Percentiles rank a stretch among this genome's conserved stretches.
These are phyloP conservation scores for Gossypium arboreum DNA, from an alignment of 345 rosid species.

Conservation along the genomic window DNA sequence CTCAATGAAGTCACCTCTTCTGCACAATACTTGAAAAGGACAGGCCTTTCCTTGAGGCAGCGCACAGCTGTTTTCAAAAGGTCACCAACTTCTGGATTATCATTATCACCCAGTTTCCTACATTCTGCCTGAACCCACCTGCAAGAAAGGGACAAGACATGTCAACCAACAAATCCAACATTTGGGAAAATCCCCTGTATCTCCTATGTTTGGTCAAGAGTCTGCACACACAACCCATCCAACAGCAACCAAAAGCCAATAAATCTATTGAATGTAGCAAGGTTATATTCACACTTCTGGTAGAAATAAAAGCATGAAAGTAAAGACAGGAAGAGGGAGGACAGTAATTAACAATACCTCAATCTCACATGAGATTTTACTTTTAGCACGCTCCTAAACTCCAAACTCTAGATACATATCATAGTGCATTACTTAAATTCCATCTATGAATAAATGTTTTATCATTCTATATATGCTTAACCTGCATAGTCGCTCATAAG, in stretches of 20 bases:
- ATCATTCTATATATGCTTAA: conserved; percentile 20
- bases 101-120: conserved; percentile 87
- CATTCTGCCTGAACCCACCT: conserved; percentile 99
- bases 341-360: conserved; percentile 1
- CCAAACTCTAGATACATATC: not conserved
- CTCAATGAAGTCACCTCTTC: conserved; percentile 71
- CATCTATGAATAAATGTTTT: not conserved
- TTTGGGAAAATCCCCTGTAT: not conserved
- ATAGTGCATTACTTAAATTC: not conserved
- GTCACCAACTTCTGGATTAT: conserved; percentile 89
- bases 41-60: conserved; percentile 92
- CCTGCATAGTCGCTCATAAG: conserved; percentile 98
- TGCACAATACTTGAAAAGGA: conserved; percentile 97
- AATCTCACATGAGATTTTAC: not conserved
- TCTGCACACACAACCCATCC: not conserved
- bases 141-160: conserved; percentile 22
- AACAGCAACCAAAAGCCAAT: not conserved
- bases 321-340: not conserved
- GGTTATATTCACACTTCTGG: not conserved
- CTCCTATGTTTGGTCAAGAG: not conserved
- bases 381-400: not conserved
- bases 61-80: conserved; percentile 77
- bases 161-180: not conserved
- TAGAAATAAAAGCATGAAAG: not conserved
- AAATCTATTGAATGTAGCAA: not conserved